Conservation (phyloP, 2,329 filamentous ascomycete genomes). For the Aspergillus floridensis region DNA sequence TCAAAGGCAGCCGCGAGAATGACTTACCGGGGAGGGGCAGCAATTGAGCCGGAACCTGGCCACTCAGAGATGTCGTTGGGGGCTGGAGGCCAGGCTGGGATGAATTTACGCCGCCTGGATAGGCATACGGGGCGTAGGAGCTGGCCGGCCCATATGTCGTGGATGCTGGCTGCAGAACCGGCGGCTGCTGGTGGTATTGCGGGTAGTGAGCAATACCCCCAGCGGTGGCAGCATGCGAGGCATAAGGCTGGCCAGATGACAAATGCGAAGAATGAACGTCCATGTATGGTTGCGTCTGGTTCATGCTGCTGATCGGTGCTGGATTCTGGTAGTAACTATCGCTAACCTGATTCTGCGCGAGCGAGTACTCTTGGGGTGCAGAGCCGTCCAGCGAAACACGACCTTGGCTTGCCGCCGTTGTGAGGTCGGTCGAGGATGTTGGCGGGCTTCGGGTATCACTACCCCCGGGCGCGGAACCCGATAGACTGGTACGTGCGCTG, state of each 20-base stretch:
- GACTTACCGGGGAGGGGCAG: constrained; percentile 60
- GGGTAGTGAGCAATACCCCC: constrained; percentile 71
- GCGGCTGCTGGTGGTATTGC: constrained; percentile 68
- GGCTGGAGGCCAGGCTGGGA: constrained; percentile 67
- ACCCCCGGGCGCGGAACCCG: constrained; percentile 50
- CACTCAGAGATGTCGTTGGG: constrained; percentile 68
- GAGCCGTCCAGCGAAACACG: constrained; percentile 36
- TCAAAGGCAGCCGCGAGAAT: neutral
- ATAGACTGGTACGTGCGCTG: constrained; percentile 57
- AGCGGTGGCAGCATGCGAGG: constrained; percentile 74
- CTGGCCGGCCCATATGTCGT: constrained; percentile 63
- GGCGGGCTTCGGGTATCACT: constrained; percentile 69
- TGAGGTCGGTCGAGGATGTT: constrained; percentile 53
- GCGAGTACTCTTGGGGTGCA: constrained; percentile 33
- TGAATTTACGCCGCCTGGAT: constrained; percentile 75
- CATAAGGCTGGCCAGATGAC: constrained; percentile 70
- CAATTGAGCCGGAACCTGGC: constrained; percentile 65
- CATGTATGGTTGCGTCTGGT: constrained; percentile 77
- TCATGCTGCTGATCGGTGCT: constrained; percentile 63
- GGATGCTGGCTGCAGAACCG: constrained; percentile 70
- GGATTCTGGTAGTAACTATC: constrained; percentile 44
- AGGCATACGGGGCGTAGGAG: constrained; percentile 69
- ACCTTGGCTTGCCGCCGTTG: constrained; percentile 45
- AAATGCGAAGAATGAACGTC: constrained; percentile 77
- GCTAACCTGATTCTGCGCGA: constrained; percentile 33